Evolutionary conservation across 768 basidiomycete species (phyloP).

Genomic region (Exsudoporus frostii): DNA sequence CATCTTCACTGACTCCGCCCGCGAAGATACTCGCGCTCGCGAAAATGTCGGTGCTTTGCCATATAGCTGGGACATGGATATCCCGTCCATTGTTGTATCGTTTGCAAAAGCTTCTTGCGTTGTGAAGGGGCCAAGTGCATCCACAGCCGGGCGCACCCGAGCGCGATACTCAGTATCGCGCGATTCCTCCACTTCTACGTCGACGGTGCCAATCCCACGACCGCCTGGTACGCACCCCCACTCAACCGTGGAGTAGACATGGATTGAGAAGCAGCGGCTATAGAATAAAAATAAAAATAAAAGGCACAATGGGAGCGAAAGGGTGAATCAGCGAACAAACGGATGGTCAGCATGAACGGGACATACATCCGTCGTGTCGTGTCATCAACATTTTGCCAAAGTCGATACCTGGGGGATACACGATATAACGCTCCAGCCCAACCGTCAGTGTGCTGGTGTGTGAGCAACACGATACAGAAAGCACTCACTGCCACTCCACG

Average conservation of each 20-base stretch:
- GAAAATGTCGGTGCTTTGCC: neutral
- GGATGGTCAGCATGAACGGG: neutral
- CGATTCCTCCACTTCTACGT: constrained; percentile 21
- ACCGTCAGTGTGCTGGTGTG: constrained; percentile 47
- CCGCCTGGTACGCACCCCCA: constrained; percentile 31
- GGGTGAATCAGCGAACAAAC: neutral
- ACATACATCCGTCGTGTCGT: constrained; percentile 15
- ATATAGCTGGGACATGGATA: neutral
- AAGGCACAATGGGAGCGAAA: neutral
- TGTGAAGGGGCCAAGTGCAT: neutral
- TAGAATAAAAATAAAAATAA: no score
- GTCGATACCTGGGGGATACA: constrained; percentile 66
- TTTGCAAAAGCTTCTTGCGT: neutral
- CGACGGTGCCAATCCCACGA: constrained; percentile 24
- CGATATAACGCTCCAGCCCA: constrained; percentile 62
- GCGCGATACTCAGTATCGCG: constrained; percentile 14
- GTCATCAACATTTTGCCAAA: constrained; percentile 45
- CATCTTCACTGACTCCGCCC: constrained; percentile 7
- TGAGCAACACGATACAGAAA: neutral
- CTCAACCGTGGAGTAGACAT: neutral
- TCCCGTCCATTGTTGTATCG: neutral
- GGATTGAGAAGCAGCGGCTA: constrained; percentile 8
- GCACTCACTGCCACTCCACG: constrained; percentile 57
- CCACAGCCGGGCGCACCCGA: neutral
- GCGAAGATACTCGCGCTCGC: constrained; percentile 1